A percentile compares a stretch with the other conserved stretches of the same genome.
Conservation (phyloP, 2,329 filamentous ascomycete genomes). For the Phaeosphaeriaceae sp. region DNA sequence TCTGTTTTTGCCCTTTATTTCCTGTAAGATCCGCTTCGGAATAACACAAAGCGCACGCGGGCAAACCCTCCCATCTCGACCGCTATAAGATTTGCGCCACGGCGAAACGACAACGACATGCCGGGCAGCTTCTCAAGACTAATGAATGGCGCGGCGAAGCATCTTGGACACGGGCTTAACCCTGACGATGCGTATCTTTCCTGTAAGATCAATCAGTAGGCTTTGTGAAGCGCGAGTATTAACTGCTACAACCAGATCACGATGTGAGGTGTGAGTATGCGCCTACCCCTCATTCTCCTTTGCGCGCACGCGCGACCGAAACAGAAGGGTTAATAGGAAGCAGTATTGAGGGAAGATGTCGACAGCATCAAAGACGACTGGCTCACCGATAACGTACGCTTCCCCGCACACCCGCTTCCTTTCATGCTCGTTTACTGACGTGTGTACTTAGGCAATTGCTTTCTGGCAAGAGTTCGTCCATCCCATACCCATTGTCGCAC, state of each 20-base stretch:
- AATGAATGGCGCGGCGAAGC: conserved; percentile 33
- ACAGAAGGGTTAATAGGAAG: conserved; percentile 25
- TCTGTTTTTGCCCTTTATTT: background rate
- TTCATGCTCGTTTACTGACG: conserved; percentile 7
- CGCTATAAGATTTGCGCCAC: background rate
- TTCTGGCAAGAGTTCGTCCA: conserved; percentile 90
- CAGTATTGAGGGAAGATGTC: conserved; percentile 89
- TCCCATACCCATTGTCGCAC: background rate
- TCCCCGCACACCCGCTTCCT: background rate
- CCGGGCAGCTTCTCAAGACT: conserved; percentile 30
- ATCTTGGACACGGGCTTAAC: conserved; percentile 37
- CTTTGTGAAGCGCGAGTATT: background rate
- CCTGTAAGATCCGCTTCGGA: background rate
- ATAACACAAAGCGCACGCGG: background rate
- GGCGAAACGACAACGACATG: conserved; percentile 17
- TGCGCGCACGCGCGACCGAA: conserved; percentile 4
- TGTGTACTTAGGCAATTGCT: conserved; percentile 79
- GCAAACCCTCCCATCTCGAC: no score
- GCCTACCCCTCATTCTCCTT: conserved; percentile 18
- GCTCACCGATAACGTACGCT: conserved; percentile 87
- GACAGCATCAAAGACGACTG: conserved; percentile 90
- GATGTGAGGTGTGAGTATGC: conserved; percentile 67
- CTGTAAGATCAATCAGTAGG: conserved; percentile 60
- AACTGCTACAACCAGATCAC: conserved; percentile 59
- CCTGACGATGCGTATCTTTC: conserved; percentile 74